A percentile compares a stretch with the other conserved stretches of the same genome.
Conservation (phyloP, 805 yeast genomes). For the Priceomyces carsonii region DNA sequence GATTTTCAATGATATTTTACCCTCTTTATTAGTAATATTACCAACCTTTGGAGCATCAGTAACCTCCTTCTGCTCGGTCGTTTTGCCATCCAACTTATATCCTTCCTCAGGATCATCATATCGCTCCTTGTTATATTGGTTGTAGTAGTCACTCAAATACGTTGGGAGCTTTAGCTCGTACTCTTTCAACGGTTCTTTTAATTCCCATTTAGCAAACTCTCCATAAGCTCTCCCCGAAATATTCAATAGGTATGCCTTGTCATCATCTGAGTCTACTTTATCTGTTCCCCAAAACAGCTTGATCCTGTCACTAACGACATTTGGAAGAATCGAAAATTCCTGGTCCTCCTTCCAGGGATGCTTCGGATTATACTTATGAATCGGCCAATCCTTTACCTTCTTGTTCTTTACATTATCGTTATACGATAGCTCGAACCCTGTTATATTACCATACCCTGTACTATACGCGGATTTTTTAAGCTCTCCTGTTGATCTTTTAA, state of each 20-base stretch:
- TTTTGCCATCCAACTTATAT: constrained; percentile 28
- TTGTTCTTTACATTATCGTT: constrained; percentile 51
- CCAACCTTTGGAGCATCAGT: constrained; percentile 19
- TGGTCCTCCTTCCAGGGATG: constrained; percentile 48
- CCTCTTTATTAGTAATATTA: constrained; percentile 27
- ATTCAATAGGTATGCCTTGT: constrained; percentile 31
- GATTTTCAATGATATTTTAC: constrained; percentile 26
- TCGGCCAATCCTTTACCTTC: constrained; percentile 57
- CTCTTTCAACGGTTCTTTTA: constrained; percentile 12
- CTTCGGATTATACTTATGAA: constrained; percentile 47
- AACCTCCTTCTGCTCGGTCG: constrained; percentile 6
- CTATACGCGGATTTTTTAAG: constrained; percentile 45
- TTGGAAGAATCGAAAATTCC: constrained; percentile 59
- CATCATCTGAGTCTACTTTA: constrained; percentile 11
- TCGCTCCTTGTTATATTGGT: constrained; percentile 21
- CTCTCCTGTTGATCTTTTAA: constrained; percentile 16
- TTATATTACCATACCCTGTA: constrained; percentile 65
- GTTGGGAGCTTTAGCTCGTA: constrained; percentile 20
- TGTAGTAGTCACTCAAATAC: constrained; percentile 31
- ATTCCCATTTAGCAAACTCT: constrained; percentile 19
- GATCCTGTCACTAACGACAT: constrained; percentile 50
- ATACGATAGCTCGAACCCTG: constrained; percentile 71
- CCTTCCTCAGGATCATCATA: constrained; percentile 25
- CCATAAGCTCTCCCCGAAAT: constrained; percentile 38
- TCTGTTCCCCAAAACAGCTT: constrained; percentile 52